Base-by-base conservation (phyloP, 257 asterid species). In the Scutellaria baicalensis region DNA sequence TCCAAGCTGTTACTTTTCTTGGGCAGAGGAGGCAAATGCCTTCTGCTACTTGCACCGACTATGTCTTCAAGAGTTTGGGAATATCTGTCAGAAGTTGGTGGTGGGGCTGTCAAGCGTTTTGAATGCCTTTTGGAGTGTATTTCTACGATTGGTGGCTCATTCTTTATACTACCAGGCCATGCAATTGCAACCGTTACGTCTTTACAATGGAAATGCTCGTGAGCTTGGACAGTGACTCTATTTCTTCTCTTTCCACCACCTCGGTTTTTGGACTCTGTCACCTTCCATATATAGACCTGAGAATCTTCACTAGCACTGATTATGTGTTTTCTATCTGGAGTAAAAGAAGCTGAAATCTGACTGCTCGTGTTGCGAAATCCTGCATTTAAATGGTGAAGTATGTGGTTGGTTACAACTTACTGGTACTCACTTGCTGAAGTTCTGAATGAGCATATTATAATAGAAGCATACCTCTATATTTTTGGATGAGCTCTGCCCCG, bases 291-390 rank as follows among this genome's bases (percentile, higher is more conserved):
- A 59, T 82, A 89, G 33, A 94, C 91, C 23, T 89, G 92, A 14
- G 86, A 81, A 66, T 94, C 99, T 69, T 94, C 97, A 47, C 99
- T 94, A 17, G 99, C 95, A 42, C 95, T 85, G 61, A 94, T 70
- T 48, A 94, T 75, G 36, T 91, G 89, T 64, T 63, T 88, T 6
- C 97, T 97, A 0, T 89, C 95, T 27, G 90, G 81, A 49, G 83
- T 89, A 73, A 80, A 89, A 1, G 89, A 81, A 51, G 99, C 97
- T n/a, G 92, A 69, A 31, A 89, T 93, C 72, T 93, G 99, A 82
- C 95, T 91, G 79, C 84, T 82, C 0, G 95, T 86, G 78, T 94
- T 94, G 36, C 89, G 83, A 9, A 89, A 88, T 21, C 97, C 99
- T 94, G 88, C 47, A 51, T 21, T 5, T 39, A 38, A 23, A 71